These are phyloP conservation scores for Letharia columbiana DNA, from an alignment of 495 filamentous ascomycete species.

Conservation along the genomic window DNA sequence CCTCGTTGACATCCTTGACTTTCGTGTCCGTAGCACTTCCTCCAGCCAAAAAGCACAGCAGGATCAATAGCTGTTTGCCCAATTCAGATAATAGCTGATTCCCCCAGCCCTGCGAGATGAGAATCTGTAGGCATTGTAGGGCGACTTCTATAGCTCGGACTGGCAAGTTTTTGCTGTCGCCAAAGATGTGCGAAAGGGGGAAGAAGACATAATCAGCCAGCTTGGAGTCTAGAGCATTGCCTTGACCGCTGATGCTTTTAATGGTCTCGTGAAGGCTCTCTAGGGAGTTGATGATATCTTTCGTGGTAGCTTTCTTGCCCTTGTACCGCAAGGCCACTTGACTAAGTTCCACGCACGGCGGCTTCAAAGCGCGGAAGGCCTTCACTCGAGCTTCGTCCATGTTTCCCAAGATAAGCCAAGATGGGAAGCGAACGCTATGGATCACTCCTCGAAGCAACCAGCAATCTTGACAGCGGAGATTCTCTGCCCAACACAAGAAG, in stretches of 20 bases:
- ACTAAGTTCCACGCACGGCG: constrained; percentile 69
- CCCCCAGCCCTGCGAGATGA: constrained; percentile 74
- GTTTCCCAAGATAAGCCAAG: background rate
- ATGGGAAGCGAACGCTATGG: background rate
- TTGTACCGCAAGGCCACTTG: constrained; percentile 55
- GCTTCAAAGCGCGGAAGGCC: constrained; percentile 44
- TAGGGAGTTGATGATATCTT: constrained; percentile 47
- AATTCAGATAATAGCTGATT: constrained; percentile 55
- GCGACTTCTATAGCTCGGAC: constrained; percentile 64
- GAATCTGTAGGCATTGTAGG: constrained; percentile 59
- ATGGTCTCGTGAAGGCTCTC: constrained; percentile 47
- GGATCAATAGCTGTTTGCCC: constrained; percentile 73
- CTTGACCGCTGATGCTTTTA: constrained; percentile 40
- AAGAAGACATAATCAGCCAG: constrained; percentile 94
- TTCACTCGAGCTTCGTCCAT: constrained; percentile 24
- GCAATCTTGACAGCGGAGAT: background rate
- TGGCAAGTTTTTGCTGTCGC: constrained; percentile 61
- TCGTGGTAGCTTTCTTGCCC: constrained; percentile 43
- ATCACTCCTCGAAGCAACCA: background rate
- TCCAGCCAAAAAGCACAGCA: constrained; percentile 72
- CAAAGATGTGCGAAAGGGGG: constrained; percentile 79
- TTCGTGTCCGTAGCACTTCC: constrained; percentile 49
- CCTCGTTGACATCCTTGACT: constrained; percentile 50
- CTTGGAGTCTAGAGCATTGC: constrained; percentile 60
- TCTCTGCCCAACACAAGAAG: background rate